Percentiles rank a stretch among this genome's conserved stretches.
phyloP scores from a whole-genome alignment of 345 rosid species.

The Syzygium aromaticum region DNA sequence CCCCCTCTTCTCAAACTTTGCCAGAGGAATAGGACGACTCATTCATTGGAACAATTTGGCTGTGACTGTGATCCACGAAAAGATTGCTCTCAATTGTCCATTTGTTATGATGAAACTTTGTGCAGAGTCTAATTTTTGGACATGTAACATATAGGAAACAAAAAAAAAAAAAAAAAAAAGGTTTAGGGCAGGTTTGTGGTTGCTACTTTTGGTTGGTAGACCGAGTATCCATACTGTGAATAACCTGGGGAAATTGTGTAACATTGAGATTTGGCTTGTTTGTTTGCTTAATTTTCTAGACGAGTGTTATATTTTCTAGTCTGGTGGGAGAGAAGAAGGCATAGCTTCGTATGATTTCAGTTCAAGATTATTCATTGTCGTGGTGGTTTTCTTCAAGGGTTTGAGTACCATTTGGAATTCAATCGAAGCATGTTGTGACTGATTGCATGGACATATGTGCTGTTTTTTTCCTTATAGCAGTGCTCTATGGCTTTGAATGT shows the following conservation, averaged over 20 bases:
- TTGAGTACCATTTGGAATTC: no score
- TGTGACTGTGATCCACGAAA: not conserved
- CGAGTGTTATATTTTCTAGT: not conserved
- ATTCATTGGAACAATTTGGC: not conserved
- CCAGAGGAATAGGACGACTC: not conserved
- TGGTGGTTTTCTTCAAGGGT: no score
- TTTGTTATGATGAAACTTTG: not conserved
- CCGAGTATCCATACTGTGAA: not conserved
- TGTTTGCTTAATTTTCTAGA: not conserved
- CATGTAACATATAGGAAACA: not conserved
- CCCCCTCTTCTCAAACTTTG: no score
- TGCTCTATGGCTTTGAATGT: not conserved
- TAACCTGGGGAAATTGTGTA: not conserved
- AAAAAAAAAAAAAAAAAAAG: not conserved
- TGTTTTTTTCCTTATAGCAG: not conserved
- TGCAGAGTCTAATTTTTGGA: not conserved
- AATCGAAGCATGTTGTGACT: not conserved
- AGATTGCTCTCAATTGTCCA: not conserved
- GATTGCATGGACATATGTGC: not conserved
- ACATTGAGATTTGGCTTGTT: not conserved
- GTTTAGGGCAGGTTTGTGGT: not conserved
- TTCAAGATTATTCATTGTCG: not conserved
- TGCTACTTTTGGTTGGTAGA: not conserved
- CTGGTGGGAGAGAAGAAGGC: not conserved
- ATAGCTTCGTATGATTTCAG: not conserved